Evolutionary conservation across 257 asterid genomes (phyloP), one percentile per base, ranked within the genome.

Genomic region (Anisodus acutangulus): DNA sequence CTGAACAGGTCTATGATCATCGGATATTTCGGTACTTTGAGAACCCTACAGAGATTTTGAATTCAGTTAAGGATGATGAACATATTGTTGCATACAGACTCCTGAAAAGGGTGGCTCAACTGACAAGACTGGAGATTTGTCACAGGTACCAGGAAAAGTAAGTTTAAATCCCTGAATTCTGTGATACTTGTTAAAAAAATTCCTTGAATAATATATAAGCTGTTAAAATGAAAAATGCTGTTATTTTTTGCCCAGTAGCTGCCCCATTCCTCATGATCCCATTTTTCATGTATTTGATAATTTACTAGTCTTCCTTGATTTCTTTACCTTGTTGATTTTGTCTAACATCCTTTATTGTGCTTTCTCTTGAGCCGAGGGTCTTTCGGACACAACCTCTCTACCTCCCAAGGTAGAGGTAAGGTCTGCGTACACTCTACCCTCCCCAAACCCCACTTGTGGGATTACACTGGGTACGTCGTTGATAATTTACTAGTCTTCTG

Each of bases 81-180:
- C 94, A 88, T 86, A 92, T 97, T 63, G 98, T 95, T 90, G 99
- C 97, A 41, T 97, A 92, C 88, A 93, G 99, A 84, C 95, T 97
- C 82, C 93, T 93, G 64, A 93, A 89, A 79, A 90, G 74, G 64
- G 93, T 87, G 84, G 83, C 90, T 53, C 91, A 87, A 76, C 86
- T 89, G 69, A 93, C 95, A 11, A 92, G 91, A 89, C 86, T 97
- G 80, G 99, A 93, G 94, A 91, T 97, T 85, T 81, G 90, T 87
- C 98, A 95, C 87, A 93, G 98, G 22, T 90, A 88, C 86, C 86
- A 84, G 78, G 98, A 91, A 62, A 90, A 9, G 99, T 96, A 86
- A 92, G 97, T 90, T 82, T 22, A 82, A 79, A 35, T 67, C 84
- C 22, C 86, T 60, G 26, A 12, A 78, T 26, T 26, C n/a, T 31